Percentiles rank a stretch among this genome's conserved stretches.
Evolutionary conservation across 345 rosid genomes (phyloP).

Genomic region (Populus ilicifolia): DNA sequence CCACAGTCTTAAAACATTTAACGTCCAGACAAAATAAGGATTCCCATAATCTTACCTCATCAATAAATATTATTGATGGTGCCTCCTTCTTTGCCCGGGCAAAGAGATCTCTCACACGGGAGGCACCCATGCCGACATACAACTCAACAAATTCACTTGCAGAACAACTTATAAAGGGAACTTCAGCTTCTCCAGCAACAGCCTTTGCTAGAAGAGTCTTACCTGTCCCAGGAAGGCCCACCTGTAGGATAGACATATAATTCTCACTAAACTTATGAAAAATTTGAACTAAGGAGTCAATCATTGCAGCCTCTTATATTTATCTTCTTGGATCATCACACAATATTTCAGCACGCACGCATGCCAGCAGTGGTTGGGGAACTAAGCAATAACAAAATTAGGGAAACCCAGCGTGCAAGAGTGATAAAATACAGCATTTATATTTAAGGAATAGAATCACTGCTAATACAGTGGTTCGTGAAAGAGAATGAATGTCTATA

Average conservation of each 20-base stretch:
- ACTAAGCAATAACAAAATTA: background rate
- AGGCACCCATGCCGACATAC: slow-evolving; percentile 99
- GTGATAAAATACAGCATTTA: background rate
- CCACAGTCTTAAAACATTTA: background rate
- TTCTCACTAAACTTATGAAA: background rate
- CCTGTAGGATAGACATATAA: slow-evolving; percentile 43
- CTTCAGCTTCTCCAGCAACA: slow-evolving; percentile 96
- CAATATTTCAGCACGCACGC: background rate
- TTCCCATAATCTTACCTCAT: slow-evolving; percentile 54
- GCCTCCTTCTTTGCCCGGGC: slow-evolving; percentile 97
- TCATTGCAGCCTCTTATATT: background rate
- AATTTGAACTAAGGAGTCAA: background rate
- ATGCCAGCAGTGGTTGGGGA: background rate
- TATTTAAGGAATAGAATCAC: background rate
- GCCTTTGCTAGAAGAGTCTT: slow-evolving; percentile 96
- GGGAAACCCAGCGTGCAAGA: background rate
- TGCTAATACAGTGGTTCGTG: background rate
- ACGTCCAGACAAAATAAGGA: slow-evolving; percentile 2
- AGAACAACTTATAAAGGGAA: slow-evolving; percentile 91
- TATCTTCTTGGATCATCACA: slow-evolving; percentile 5
- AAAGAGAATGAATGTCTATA: background rate
- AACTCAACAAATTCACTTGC: slow-evolving; percentile 96
- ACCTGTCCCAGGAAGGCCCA: slow-evolving; percentile 97
- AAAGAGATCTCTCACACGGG: slow-evolving; percentile 94
- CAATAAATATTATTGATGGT: slow-evolving; percentile 91